Base-by-base conservation (phyloP, 108 stramenopile species). In the Fistulifera pelliculosa region DNA sequence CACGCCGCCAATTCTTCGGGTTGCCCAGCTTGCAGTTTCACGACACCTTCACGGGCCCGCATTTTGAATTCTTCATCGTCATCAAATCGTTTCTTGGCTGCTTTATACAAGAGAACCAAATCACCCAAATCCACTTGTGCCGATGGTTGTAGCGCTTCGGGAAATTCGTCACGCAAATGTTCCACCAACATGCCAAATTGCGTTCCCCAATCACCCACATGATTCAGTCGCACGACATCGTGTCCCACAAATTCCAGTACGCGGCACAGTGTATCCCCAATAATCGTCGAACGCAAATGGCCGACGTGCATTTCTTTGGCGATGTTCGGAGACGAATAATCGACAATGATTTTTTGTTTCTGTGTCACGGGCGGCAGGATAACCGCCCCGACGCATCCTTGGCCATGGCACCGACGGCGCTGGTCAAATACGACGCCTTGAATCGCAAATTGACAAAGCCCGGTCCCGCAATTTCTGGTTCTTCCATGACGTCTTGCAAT, bases 251-350 rank as follows among this genome's bases (percentile, higher is more conserved):
- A 98, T 52, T 85, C 80, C 0, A 99, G 71, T 26, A 97, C 38
- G 57, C 96, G 94, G 52, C 87, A 75, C 15, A 99, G 61, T 1
- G 91, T 87, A 64, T 99, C 98, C 18, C 98, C 98, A 58, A 99
- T 96, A 69, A 99, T 96, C 2, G 98, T 99, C 22, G 90, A 93
- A 42, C 98, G 74, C 48, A 99, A 74, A 66, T 99, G 98, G 15
- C 98, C 98, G 14, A 99, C 98, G 62, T 99, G 98, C 98, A 99
- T 98, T 69, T 98, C 96, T 80, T 99, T 99, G 35, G 98, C 98
- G 70, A 99, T 96, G 65, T 99, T 99, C 13, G 98, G 98, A 13
- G 93, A 95, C 6, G 89, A 91, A 73, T 80, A 99, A 73, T 99
- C 98, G 6, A 99, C 92, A 22, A 91, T 74, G 52, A 91, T 87